phyloP scores from a whole-genome alignment of 2,329 filamentous ascomycete species.

The Didymellaceae sp. region DNA sequence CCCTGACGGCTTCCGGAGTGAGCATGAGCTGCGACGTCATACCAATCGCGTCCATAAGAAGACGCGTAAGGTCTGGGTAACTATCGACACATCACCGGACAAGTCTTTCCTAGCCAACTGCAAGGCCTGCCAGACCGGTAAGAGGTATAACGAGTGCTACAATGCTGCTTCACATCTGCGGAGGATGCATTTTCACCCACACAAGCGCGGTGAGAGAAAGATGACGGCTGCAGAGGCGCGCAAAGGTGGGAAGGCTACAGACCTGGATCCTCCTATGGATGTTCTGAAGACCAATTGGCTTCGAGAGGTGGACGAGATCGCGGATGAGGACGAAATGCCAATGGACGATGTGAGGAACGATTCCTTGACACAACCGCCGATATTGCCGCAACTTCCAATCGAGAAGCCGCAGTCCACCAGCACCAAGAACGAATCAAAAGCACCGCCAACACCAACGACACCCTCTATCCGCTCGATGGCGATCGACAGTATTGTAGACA shows the following conservation, averaged over 20 bases:
- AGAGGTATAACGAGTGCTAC: constrained; percentile 90
- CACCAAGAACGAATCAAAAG: constrained; percentile 38
- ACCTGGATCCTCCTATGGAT: constrained; percentile 64
- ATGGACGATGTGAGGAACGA: constrained; percentile 31
- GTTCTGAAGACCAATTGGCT: constrained; percentile 65
- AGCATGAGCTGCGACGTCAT: constrained; percentile 70
- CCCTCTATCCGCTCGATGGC: constrained; percentile 48
- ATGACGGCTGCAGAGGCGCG: constrained; percentile 64
- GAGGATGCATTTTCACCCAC: constrained; percentile 83
- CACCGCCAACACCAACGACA: constrained; percentile 46
- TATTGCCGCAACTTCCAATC: constrained; percentile 20
- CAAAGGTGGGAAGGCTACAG: constrained; percentile 65
- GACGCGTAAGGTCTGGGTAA: constrained; percentile 68
- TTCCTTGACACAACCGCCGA: constrained; percentile 27
- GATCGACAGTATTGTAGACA: constrained; percentile 50
- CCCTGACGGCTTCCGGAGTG: constrained; percentile 81
- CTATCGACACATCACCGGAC: constrained; percentile 65
- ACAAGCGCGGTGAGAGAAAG: constrained; percentile 61
- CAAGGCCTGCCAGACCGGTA: constrained; percentile 78
- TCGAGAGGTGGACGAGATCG: constrained; percentile 60
- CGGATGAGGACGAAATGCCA: constrained; percentile 36
- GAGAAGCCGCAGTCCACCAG: constrained; percentile 7
- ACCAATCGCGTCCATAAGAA: constrained; percentile 69
- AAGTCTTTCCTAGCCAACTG: constrained; percentile 75
- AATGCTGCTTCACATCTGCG: constrained; percentile 91